Base-by-base conservation (phyloP, 2,329 filamentous ascomycete genomes). In the Volutella citrinella region DNA sequence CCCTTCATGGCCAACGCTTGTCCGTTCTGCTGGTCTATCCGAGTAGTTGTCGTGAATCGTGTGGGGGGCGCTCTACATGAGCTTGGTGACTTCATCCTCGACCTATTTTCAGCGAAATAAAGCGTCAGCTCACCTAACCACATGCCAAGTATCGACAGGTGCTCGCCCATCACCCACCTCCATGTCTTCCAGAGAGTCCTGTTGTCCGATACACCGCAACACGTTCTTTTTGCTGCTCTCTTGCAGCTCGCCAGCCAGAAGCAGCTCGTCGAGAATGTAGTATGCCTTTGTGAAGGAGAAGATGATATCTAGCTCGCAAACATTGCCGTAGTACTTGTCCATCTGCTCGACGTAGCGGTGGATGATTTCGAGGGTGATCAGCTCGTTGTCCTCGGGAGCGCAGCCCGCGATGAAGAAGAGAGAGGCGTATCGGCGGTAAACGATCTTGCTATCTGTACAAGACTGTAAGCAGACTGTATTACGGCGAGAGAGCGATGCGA, bases 251-350 rank as follows among this genome's bases (percentile, higher is more conserved):
- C 93, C 93, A 6, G 93, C 93, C 50, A 98, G 74, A 48, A 98
- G 74, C 43, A 98, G 77, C 69, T 98, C 93, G 61, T 98, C 93
- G 28, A 98, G 80, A 51, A 98, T 98, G 67, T 97, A 98, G 67
- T 98, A 98, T 40, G 93, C 93, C 67, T 98, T 98, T 54, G 95
- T 95, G 65, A 98, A 98, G 63, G 95, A 97, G 78, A 98, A 98
- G 64, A 98, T 98, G 67, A 97, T 96, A 64, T 97, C 90, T 47
- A 98, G 79, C 70, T 98, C 93, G 81, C 93, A 98, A 40, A 98
- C 93, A 64, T 98, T 98, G 65, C 93, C 93, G 65, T 97, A 98
- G 72, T 98, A 98, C 66, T 98, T 98, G 76, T 98, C 93, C 93
- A 98, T 98, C 69, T 98, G 93, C 67, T 98, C 93, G 59, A 98